phyloP scores from a whole-genome alignment of 2,329 filamentous ascomycete genomes.

The Colletotrichum acutatum region DNA sequence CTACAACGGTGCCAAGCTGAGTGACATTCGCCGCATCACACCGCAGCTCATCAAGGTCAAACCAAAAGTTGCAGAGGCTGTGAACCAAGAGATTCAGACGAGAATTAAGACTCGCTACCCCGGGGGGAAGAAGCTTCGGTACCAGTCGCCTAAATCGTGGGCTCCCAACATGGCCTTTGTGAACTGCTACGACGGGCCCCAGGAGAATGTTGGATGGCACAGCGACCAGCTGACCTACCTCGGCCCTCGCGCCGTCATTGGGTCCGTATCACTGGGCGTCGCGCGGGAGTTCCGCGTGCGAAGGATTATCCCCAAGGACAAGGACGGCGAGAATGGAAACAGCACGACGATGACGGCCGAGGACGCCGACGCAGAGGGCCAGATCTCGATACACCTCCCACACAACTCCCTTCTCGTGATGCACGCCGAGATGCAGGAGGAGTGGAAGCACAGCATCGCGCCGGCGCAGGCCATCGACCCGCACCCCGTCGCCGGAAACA shows the following conservation, averaged over 20 bases:
- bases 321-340: conserved; percentile 47
- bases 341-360: conserved; percentile 43
- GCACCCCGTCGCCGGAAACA: conserved; percentile 83
- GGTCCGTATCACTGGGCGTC: conserved; percentile 89
- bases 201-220: conserved; percentile 90
- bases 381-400: conserved; percentile 92
- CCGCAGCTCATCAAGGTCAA: conserved; percentile 79
- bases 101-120: conserved; percentile 78
- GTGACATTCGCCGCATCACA: conserved; percentile 80
- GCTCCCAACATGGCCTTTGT: conserved; percentile 90
- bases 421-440: conserved; percentile 98
- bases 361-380: conserved; percentile 76
- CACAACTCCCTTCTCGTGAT: conserved; percentile 95
- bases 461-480: conserved; percentile 82
- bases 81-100: conserved; percentile 80
- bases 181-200: conserved; percentile 88
- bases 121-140: conserved; percentile 76
- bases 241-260: conserved; percentile 88
- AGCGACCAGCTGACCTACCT: conserved; percentile 94
- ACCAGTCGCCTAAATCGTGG: conserved; percentile 81
- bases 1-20: conserved; percentile 84
- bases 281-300: conserved; percentile 93
- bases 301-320: conserved; percentile 73
- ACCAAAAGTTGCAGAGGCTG: conserved; percentile 74
- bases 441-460: conserved; percentile 91